These are phyloP conservation scores for Xerophyta viscosa DNA, from an alignment of 106 monocot genomes.

Conservation along the genomic window DNA sequence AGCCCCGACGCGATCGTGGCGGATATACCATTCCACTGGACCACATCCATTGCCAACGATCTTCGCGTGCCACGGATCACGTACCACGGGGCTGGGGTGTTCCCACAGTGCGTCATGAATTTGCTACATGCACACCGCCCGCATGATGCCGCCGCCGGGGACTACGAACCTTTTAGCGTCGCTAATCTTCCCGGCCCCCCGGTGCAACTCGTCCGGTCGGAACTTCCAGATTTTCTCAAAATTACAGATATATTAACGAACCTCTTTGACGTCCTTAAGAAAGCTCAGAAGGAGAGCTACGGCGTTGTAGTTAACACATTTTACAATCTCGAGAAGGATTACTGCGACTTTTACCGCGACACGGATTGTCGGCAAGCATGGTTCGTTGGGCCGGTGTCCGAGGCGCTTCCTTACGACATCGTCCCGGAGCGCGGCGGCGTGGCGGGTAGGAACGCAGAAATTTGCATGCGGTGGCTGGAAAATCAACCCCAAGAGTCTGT, in stretches of 20 bases:
- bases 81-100: constrained; percentile 1
- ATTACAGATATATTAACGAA: not conserved
- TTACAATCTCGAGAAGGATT: constrained; percentile 6
- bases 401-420: not conserved
- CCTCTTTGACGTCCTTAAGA: not conserved
- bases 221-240: constrained; percentile 3
- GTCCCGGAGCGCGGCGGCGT: not conserved
- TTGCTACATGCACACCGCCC: not conserved
- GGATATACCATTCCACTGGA: no score
- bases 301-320: constrained; percentile 14
- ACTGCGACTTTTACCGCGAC: constrained; percentile 3
- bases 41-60: no score
- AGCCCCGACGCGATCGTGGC: no score
- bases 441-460: not conserved
- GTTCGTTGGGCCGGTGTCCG: constrained; percentile 7
- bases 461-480: constrained; percentile 9
- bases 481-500: not conserved
- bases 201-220: not conserved
- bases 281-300: not conserved
- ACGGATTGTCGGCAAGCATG: not conserved
- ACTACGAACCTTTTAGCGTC: not conserved
- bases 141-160: not conserved
- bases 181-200: constrained; percentile 4
- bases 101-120: constrained; percentile 5
- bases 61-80: constrained; percentile 1